Percentiles rank a stretch among this genome's conserved stretches.
phyloP scores from a whole-genome alignment of 2,329 filamentous ascomycete species.

The Sarocladium brachiariae region DNA sequence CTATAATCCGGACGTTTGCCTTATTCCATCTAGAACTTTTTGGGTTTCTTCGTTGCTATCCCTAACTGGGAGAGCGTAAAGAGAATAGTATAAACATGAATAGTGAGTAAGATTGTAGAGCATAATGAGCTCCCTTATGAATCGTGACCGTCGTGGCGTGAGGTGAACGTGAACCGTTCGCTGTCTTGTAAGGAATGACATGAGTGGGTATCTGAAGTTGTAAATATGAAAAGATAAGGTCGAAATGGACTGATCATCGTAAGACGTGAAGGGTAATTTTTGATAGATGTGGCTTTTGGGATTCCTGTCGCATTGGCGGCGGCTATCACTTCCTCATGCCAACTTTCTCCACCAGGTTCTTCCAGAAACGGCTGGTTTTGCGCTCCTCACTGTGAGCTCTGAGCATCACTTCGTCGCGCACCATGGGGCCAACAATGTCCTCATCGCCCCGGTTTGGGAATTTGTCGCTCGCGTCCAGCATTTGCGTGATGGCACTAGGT shows the following conservation, averaged over 20 bases:
- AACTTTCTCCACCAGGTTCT: constrained; percentile 40
- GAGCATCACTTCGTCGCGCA: constrained; percentile 49
- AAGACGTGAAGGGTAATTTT: constrained; percentile 11
- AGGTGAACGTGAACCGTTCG: constrained; percentile 5
- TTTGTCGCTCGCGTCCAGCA: constrained; percentile 70
- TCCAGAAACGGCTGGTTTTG: constrained; percentile 40
- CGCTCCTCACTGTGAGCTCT: constrained; percentile 37
- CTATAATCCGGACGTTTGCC: too few relatives aligned
- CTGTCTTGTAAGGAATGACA: constrained; percentile 17
- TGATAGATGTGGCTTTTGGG: background rate
- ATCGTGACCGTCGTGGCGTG: constrained; percentile 10
- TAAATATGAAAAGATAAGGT: constrained; percentile 9
- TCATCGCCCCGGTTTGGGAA: constrained; percentile 84
- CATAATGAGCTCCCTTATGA: background rate
- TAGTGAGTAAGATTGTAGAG: background rate
- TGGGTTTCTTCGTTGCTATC: too few relatives aligned
- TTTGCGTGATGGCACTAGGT: constrained; percentile 58
- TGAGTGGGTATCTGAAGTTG: constrained; percentile 21
- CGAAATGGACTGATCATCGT: constrained; percentile 4
- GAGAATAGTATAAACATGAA: too few relatives aligned
- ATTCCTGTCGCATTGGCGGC: background rate
- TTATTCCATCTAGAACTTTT: too few relatives aligned
- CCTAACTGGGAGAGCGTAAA: too few relatives aligned
- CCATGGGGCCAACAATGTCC: constrained; percentile 92
- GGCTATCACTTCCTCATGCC: constrained; percentile 16